Conservation (phyloP, 202 grass and related monocot genomes). For the Carex arenaria region DNA sequence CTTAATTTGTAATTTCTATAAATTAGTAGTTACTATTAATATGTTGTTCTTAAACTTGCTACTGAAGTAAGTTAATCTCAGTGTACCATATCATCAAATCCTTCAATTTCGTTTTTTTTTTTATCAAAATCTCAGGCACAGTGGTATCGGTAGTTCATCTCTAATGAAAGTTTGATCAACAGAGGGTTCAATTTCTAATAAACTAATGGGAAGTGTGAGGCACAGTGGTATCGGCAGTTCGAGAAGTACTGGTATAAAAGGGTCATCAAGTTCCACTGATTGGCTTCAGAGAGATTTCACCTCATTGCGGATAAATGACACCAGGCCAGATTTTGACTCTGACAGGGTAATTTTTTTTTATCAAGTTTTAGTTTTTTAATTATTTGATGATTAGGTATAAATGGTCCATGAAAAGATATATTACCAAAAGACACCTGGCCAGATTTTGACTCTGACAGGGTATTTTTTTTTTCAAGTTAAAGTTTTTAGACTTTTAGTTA, state of each 20-base stretch:
- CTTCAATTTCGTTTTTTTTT: too few relatives aligned
- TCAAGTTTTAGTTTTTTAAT: not conserved
- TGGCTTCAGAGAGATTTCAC: slow-evolving; percentile 77
- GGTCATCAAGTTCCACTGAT: slow-evolving; percentile 57
- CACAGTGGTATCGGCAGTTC: slow-evolving; percentile 62
- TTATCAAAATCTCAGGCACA: too few relatives aligned
- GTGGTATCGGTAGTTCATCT: too few relatives aligned
- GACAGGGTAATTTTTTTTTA: slow-evolving; percentile 48
- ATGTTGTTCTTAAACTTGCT: not conserved
- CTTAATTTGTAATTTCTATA: not conserved
- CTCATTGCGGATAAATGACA: slow-evolving; percentile 69
- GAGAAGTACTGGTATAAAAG: slow-evolving; percentile 43
- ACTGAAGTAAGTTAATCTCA: not conserved
- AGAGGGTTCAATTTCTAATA: not conserved
- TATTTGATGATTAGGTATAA: not conserved
- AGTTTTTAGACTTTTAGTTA: too few relatives aligned
- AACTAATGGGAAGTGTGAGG: slow-evolving; percentile 32
- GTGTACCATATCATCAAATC: not conserved
- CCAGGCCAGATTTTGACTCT: slow-evolving; percentile 44
- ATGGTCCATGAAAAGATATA: not conserved
- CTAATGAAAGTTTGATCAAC: not conserved
- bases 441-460: too few relatives aligned
- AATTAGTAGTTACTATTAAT: not conserved
- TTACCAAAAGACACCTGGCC: not conserved
- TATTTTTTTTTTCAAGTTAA: too few relatives aligned